phyloP scores from a whole-genome alignment of 148 eudicot species.

The Polygonum aviculare region DNA sequence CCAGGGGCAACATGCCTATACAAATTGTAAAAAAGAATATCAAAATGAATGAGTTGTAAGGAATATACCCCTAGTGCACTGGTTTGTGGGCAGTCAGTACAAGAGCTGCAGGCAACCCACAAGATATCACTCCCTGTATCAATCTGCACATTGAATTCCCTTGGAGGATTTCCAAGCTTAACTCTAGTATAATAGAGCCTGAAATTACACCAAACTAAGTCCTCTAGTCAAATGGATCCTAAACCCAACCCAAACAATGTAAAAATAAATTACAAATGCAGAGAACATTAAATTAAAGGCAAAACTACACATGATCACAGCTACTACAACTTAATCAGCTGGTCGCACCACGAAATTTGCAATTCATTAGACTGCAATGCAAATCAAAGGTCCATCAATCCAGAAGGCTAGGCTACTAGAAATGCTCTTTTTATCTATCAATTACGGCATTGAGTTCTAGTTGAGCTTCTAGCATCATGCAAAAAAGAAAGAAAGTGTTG shows the following conservation, averaged over 20 bases:
- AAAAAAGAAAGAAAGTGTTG: neutral
- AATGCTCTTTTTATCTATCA: neutral
- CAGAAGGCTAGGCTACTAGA: neutral
- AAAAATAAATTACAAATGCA: neutral
- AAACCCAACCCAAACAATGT: neutral
- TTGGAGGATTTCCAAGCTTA: slow-evolving; percentile 88
- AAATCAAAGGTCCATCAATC: neutral
- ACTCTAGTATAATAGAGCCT: slow-evolving; percentile 87
- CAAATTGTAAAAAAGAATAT: neutral
- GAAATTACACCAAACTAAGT: slow-evolving; percentile 3
- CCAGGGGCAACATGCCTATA: neutral
- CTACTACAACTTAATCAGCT: neutral
- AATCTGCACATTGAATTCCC: slow-evolving; percentile 92
- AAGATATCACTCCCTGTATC: slow-evolving; percentile 95
- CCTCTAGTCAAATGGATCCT: neutral
- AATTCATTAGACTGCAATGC: neutral
- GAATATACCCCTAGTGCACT: slow-evolving; percentile 84
- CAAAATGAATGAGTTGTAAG: slow-evolving; percentile 11
- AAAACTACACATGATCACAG: neutral
- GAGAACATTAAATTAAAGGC: neutral
- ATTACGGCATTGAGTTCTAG: neutral
- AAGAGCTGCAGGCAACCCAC: slow-evolving; percentile 84
- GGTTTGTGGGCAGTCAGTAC: slow-evolving; percentile 65
- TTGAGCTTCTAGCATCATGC: neutral
- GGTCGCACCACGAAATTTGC: neutral